These are phyloP conservation scores for Myriosclerotinia curreyana DNA, from an alignment of 2,329 filamentous ascomycete species.

Conservation along the genomic window DNA sequence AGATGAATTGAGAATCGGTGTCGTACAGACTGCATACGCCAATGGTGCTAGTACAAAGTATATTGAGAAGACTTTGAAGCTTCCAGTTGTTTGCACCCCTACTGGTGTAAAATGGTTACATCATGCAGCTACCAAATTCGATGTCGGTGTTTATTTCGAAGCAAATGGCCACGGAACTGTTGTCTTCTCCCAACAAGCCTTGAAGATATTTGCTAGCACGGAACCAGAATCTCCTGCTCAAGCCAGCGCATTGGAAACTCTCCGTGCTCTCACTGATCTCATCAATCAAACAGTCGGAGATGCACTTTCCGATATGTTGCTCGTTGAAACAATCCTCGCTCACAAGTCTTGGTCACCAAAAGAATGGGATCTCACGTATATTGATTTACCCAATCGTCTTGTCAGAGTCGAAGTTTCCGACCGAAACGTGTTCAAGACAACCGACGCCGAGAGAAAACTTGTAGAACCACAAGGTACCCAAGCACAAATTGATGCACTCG, in stretches of 20 bases:
- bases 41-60: constrained; percentile 94
- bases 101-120: constrained; percentile 98
- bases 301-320: constrained; percentile 89
- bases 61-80: constrained; percentile 79
- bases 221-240: constrained; percentile 89
- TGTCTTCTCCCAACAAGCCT: constrained; percentile 82
- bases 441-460: constrained; percentile 86
- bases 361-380: constrained; percentile 92
- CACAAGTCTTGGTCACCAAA: constrained; percentile 89
- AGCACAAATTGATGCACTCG: constrained; percentile 78
- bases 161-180: constrained; percentile 97
- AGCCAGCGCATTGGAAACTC: constrained; percentile 80
- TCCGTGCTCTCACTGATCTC: constrained; percentile 78
- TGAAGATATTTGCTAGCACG: constrained; percentile 73
- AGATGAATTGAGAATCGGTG: constrained; percentile 81
- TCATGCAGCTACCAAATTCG: constrained; percentile 91
- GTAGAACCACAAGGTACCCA: constrained; percentile 77
- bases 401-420: constrained; percentile 86
- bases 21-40: constrained; percentile 96
- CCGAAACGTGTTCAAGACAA: constrained; percentile 85
- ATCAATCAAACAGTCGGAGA: constrained; percentile 99
- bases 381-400: constrained; percentile 91
- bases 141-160: constrained; percentile 97
- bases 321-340: constrained; percentile 93
- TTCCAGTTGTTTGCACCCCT: constrained; percentile 88